These are phyloP conservation scores for Vitis hybrid DNA, from an alignment of 177 flowering plant species.

Conservation along the genomic window DNA sequence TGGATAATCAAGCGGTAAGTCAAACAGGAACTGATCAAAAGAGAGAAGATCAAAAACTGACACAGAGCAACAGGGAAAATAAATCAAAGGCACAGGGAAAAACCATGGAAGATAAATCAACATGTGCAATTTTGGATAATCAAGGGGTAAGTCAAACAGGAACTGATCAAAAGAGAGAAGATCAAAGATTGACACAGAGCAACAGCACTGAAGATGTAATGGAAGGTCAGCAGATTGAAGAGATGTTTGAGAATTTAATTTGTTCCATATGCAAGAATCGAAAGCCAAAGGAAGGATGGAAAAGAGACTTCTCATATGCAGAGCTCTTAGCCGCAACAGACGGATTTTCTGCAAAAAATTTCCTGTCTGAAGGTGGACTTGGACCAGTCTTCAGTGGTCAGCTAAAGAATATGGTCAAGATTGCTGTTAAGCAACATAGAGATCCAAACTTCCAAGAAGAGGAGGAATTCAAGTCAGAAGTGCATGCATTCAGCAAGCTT, in stretches of 20 bases:
- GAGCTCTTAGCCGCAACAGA: slow-evolving; percentile 58
- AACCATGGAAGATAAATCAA: not conserved
- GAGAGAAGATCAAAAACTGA: not conserved
- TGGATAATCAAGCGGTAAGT: not conserved
- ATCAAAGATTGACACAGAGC: not conserved
- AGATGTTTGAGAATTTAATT: slow-evolving; percentile 25
- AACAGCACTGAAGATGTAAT: not conserved
- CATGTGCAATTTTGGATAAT: too few species aligned
- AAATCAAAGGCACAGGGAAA: not conserved
- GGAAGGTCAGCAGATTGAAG: slow-evolving; percentile 6
- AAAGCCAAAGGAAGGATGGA: slow-evolving; percentile 47
- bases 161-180: not conserved
- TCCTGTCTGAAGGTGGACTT: slow-evolving; percentile 59
- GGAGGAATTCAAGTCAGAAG: slow-evolving; percentile 57
- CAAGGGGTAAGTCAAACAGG: not conserved
- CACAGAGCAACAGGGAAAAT: not conserved
- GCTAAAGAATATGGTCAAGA: slow-evolving; percentile 36
- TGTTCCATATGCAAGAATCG: slow-evolving; percentile 45
- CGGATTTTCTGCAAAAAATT: slow-evolving; percentile 41
- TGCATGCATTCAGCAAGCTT: slow-evolving; percentile 51
- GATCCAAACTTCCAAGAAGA: slow-evolving; percentile 57
- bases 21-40: not conserved
- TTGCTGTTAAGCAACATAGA: slow-evolving; percentile 63
- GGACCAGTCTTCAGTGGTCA: slow-evolving; percentile 58
- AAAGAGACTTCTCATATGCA: slow-evolving; percentile 45